Percentiles rank a stretch among this genome's conserved stretches.
Conservation (phyloP, 2,329 filamentous ascomycete genomes). For the Amesomyces nigricolor region DNA sequence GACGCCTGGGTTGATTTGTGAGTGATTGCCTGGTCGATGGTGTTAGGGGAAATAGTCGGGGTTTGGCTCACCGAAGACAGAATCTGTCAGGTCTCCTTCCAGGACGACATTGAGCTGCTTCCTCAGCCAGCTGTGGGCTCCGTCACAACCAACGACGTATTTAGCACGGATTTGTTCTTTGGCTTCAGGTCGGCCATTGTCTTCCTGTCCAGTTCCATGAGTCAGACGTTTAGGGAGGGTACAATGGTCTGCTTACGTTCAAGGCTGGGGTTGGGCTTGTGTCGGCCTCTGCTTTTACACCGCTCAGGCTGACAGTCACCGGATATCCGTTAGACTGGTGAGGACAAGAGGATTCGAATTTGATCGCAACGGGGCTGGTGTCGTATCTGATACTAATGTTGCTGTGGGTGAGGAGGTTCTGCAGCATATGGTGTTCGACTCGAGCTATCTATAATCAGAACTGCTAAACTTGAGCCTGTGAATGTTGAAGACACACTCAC, state of each 20-base stretch:
- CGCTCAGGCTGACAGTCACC: neutral
- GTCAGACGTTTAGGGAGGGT: no score
- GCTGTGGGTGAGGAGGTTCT: slow-evolving; percentile 11
- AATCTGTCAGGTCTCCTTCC: slow-evolving; percentile 34
- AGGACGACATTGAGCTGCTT: slow-evolving; percentile 41
- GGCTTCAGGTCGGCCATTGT: no score
- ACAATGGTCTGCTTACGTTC: neutral
- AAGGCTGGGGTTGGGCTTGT: neutral
- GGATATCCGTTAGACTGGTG: slow-evolving; percentile 3
- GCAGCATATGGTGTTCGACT: slow-evolving; percentile 18
- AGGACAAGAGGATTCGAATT: neutral
- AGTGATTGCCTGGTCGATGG: no score
- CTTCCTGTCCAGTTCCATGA: no score
- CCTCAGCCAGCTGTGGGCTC: slow-evolving; percentile 50
- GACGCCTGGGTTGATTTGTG: slow-evolving; percentile 41
- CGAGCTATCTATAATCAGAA: neutral
- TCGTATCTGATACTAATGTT: slow-evolving; percentile 13
- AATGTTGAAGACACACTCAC: neutral
- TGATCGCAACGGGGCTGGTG: slow-evolving; percentile 5
- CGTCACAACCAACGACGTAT: slow-evolving; percentile 54
- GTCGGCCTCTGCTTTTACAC: neutral
- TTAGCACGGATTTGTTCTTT: slow-evolving; percentile 35
- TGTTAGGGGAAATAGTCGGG: neutral
- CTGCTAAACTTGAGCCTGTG: neutral
- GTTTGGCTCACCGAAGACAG: slow-evolving; percentile 32